Percentiles rank a stretch among this genome's conserved stretches.
phyloP scores from a whole-genome alignment of 495 filamentous ascomycete genomes.

The Aspergillus kassunensis region DNA sequence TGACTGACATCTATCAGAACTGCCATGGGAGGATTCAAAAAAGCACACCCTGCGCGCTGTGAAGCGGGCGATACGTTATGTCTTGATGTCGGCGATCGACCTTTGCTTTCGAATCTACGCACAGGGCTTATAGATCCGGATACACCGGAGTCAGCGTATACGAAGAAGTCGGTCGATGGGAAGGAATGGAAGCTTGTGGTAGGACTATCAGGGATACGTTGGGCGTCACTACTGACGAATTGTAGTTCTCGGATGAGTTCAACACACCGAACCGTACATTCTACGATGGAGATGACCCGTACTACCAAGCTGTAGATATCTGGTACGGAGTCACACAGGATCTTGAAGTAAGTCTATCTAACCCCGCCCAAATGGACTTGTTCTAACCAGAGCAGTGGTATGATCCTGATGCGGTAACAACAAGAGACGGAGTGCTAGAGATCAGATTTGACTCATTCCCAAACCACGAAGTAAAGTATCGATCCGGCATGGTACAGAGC shows the following conservation, averaged over 20 bases:
- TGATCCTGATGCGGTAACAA: constrained; percentile 71
- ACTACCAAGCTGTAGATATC: constrained; percentile 65
- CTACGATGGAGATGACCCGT: constrained; percentile 71
- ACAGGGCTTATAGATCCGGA: constrained; percentile 65
- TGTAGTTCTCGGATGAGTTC: constrained; percentile 75
- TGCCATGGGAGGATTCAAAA: constrained; percentile 44
- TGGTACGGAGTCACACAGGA: constrained; percentile 80
- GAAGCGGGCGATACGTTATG: constrained; percentile 49
- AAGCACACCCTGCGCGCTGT: constrained; percentile 25
- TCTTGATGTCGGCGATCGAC: constrained; percentile 52
- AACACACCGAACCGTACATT: constrained; percentile 67
- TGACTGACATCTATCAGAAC: constrained; percentile 36
- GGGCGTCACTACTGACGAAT: too few relatives aligned
- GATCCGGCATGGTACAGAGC: constrained; percentile 78
- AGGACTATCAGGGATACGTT: too few relatives aligned
- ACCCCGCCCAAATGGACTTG: neutral
- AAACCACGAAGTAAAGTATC: constrained; percentile 66
- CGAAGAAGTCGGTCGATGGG: constrained; percentile 55
- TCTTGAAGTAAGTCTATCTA: constrained; percentile 53
- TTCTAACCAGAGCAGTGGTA: constrained; percentile 56
- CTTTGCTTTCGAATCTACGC: constrained; percentile 58
- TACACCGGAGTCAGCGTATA: constrained; percentile 57
- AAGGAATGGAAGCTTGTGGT: constrained; percentile 63
- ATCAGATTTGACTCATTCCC: constrained; percentile 63
- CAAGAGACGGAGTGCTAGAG: constrained; percentile 62